Base-by-base conservation (phyloP, 148 eudicot species). In the Pharnaceum exiguum region DNA sequence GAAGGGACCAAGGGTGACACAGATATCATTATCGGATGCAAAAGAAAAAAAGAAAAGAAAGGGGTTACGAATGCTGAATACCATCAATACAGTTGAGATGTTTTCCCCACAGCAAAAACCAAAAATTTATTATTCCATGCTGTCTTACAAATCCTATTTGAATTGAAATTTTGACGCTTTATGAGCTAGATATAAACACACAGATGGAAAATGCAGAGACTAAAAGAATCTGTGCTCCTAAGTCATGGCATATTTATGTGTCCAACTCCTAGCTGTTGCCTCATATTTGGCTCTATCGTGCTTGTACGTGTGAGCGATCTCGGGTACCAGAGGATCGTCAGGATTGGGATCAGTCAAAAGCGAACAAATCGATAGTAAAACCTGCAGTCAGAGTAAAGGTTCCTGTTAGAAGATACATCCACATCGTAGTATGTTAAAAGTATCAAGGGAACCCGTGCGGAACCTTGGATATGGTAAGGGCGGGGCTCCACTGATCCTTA, bases 401-500 rank as follows among this genome's bases (percentile, higher is more conserved):
- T 10, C 7, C 17, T 21, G 18, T 26, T 36, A 28, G 30, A 5
- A n/a, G 2, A 6, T 5, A n/a, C 5, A 5, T 46, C 0, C 19
- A 16, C 10, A 6, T 19, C 19, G 18, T 1, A 22, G 4, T 29
- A 55, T 35, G 45, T 21, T 53, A 5, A 15, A 16, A 22, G 17
- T 18, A n/a, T 23, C 2, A 63, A 13, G 1, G 23, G 26, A 11
- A 27, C 5, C 7, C 22, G 31, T 7, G n/a, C 6, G 2, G 24
- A 32, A 79, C 82, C 81, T 77, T 77, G 45, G 83, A 83, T 52
- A 83, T 77, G 62, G 89, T 80, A 27, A 83, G 82, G 46, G 85
- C 85, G 29, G 85, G 89, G 55, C 89, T 83, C 85, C 89, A 83
- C 33, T 83, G 83, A 44, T 83, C 89, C 52, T 63, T 83, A 43